Evolutionary conservation across 495 filamentous ascomycete genomes (phyloP), one percentile per base, ranked within the genome.

Genomic region (Talaromyces nanjingensis): DNA sequence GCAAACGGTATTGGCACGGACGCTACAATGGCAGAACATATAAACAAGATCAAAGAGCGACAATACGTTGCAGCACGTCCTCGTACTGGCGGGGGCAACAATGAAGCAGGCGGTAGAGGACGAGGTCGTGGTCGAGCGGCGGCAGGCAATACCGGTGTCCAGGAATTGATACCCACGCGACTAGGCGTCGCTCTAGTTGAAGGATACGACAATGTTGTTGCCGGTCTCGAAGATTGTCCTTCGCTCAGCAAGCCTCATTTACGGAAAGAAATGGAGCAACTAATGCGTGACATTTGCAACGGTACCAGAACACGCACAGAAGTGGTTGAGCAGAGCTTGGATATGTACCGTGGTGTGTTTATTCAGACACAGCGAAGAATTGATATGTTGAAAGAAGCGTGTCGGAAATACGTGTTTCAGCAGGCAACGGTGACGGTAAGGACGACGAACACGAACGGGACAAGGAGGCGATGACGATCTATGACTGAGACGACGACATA

Each of bases 21-120:
- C 76, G 94, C 94, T 11, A 98, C 94, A 0, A 98, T 98, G 96
- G 93, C 94, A 0, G 94, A 98, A 67, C 94, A 98, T 72, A 98
- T 98, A 70, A 85, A 89, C 52, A 97, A 96, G 72, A 93, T 98
- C 73, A 91, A 97, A 73, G 86, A 93, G 47, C 79, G 94, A 31
- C 78, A 91, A 56, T 98, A 98, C 70, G 92, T 92, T 25, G 83
- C 83, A 52, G 85, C 86, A 2, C 76, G 86, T 33, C 72, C 83
- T n/a, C 84, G 85, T 56, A 73, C 67, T 8, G 71, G 80, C 18
- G 47, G 12, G 25, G 34, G 18, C 20, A 47, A 73, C 20, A 72
- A 71, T 14, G 73, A 70, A 14, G 37, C 0, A 24, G 59, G 34
- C 3, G 12, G 59, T 2, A 6, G 59, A 65, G 61, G 75, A 18